These are phyloP conservation scores for Rhizophora mangle DNA, from an alignment of 345 rosid genomes.

Conservation along the genomic window DNA sequence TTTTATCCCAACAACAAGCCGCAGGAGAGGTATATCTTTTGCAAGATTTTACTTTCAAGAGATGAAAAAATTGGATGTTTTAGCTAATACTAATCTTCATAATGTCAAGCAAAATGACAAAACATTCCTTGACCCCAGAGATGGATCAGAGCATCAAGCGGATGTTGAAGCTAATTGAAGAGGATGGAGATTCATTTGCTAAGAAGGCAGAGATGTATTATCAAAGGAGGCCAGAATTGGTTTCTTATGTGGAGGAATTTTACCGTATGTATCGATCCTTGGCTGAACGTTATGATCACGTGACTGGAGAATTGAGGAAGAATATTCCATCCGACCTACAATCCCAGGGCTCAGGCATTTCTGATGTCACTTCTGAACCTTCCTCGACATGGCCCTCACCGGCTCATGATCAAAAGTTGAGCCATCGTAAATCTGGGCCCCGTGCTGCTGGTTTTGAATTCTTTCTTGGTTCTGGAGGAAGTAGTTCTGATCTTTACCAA, in stretches of 20 bases:
- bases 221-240: conserved; percentile 44
- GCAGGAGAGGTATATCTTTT: neutral
- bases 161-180: conserved; percentile 47
- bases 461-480: conserved; percentile 49
- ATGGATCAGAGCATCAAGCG: conserved; percentile 42
- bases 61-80: neutral
- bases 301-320: conserved; percentile 37
- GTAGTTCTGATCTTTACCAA: conserved; percentile 45
- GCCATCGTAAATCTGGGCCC: conserved; percentile 31
- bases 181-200: conserved; percentile 34
- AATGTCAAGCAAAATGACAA: conserved; percentile 18
- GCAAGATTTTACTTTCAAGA: neutral
- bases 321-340: conserved; percentile 29
- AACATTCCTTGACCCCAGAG: conserved; percentile 30
- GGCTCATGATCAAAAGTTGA: conserved; percentile 32
- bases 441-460: conserved; percentile 37
- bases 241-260: conserved; percentile 41
- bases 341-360: conserved; percentile 33
- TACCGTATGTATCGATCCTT: conserved; percentile 41
- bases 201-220: conserved; percentile 33
- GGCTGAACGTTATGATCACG: conserved; percentile 43
- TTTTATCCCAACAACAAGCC: neutral
- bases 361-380: conserved; percentile 25
- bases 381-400: conserved; percentile 35
- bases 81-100: neutral